Conservation (phyloP, 2,329 filamentous ascomycete species). For the Neoscytalidium dimidiatum region DNA sequence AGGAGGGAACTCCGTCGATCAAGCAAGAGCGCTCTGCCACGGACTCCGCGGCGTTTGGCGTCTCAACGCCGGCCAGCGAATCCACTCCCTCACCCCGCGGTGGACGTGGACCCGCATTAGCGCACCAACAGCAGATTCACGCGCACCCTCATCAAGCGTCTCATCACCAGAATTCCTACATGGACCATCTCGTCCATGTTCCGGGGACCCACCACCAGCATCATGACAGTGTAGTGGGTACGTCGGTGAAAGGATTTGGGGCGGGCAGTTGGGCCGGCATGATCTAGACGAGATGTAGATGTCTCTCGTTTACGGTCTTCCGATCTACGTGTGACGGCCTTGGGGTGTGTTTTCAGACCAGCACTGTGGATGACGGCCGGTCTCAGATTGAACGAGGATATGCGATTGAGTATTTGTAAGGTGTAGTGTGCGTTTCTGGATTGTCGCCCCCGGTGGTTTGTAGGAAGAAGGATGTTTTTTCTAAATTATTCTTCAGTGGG, state of each 20-base stretch:
- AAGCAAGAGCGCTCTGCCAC: slow-evolving; percentile 1
- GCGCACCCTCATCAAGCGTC: not conserved
- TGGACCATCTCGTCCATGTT: slow-evolving; percentile 11
- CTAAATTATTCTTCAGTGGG: not conserved
- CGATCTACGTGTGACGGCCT: not conserved
- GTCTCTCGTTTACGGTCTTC: not conserved
- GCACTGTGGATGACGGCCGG: slow-evolving; percentile 1
- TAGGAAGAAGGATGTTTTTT: not conserved
- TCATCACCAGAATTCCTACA: slow-evolving; percentile 5
- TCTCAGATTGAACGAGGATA: not conserved
- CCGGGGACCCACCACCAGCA: slow-evolving; percentile 6
- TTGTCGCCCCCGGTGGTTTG: not conserved
- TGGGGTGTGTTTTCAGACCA: not conserved
- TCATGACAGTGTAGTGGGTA: slow-evolving; percentile 5
- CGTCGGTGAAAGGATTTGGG: not conserved
- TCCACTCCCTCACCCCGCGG: slow-evolving; percentile 2
- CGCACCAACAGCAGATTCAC: not conserved
- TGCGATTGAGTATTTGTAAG: not conserved
- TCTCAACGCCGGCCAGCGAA: not conserved
- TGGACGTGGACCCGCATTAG: not conserved
- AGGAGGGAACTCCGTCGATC: not conserved
- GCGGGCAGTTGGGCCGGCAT: slow-evolving; percentile 12
- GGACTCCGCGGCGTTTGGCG: not conserved
- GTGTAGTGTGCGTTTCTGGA: not conserved
- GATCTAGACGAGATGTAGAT: slow-evolving; percentile 14